Evolutionary conservation across 257 asterid species (phyloP).

Genomic region (Przewalskia tangutica): DNA sequence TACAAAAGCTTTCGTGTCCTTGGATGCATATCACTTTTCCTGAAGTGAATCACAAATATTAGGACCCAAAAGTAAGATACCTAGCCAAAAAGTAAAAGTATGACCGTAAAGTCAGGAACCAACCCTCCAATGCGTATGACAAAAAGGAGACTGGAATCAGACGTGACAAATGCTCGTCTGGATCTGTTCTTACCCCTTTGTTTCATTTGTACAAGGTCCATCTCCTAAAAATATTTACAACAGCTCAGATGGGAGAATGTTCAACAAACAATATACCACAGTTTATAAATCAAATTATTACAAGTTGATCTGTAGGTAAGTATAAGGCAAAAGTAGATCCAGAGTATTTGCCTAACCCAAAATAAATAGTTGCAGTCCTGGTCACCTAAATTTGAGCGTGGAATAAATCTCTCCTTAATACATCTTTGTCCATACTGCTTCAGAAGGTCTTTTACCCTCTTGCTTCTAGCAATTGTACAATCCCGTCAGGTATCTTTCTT

Average conservation of each 20-base stretch:
- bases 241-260: neutral
- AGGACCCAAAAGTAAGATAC: neutral
- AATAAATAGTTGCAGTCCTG: neutral
- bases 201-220: slow-evolving; percentile 80
- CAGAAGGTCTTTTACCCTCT: neutral
- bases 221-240: slow-evolving; percentile 37
- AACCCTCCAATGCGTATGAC: slow-evolving; percentile 85
- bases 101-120: slow-evolving; percentile 4
- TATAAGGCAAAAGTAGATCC: neutral
- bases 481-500: neutral
- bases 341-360: neutral
- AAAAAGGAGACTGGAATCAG: slow-evolving; percentile 57
- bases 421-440: neutral
- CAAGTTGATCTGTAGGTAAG: neutral
- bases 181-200: slow-evolving; percentile 45
- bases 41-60: slow-evolving; percentile 16
- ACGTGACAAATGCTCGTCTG: slow-evolving; percentile 18
- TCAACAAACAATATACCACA: neutral
- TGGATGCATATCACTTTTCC: slow-evolving; percentile 82
- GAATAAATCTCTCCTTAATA: neutral
- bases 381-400: neutral
- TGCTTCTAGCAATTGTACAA: neutral
- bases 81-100: neutral
- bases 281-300: neutral
- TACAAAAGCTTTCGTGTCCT: slow-evolving; percentile 50